Base-by-base conservation (phyloP, 805 yeast species). In the Candida pseudoglaebosa region DNA sequence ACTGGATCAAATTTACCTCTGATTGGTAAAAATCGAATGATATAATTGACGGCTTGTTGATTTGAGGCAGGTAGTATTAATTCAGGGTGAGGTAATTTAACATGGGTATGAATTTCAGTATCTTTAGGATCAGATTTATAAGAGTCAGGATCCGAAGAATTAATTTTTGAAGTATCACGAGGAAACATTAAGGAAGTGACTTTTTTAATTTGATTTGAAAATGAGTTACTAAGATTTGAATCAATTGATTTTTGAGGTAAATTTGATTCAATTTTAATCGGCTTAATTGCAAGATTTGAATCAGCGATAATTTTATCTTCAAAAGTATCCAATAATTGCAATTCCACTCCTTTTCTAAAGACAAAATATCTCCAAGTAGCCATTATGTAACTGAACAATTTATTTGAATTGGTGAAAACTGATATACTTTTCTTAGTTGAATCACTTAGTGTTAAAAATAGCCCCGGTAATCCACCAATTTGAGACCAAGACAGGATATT, bases 381-480 rank as follows among this genome's bases (percentile, higher is more conserved):
- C 3, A 86, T 74, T 33, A 84, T 67, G 54, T 78, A 82, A 7
- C 57, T 45, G 15, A 64, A 43, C 12, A 65, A 41, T 28, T 47
- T 48, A 36, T 57, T 42, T 21, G 59, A 59, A 40, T 73, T 67
- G 35, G 78, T 75, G 49, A 62, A 72, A 0, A 87, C 62, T n/a
- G 70, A 71, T 28, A 85, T 55, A 5, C 68, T 68, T 34, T 74
- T 72, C 44, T 73, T 70, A 2, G 88, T 89, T 49, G 87, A 84
- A 49, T 88, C 96, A 40, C 86, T 80, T 10, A 84, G 69, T 0
- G 97, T 87, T 36, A 91, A 63, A 35, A 91, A 76, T 50, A 87
- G 63, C 0, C 99, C 99, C 0, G 98, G 97, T 5, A 91, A 59
- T 0, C 99, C 99, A n/a, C 95, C 87, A 2, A 88, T 63, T n/a